Base-by-base conservation (phyloP, 176 grass and related monocot genomes). In the Olyra latifolia region DNA sequence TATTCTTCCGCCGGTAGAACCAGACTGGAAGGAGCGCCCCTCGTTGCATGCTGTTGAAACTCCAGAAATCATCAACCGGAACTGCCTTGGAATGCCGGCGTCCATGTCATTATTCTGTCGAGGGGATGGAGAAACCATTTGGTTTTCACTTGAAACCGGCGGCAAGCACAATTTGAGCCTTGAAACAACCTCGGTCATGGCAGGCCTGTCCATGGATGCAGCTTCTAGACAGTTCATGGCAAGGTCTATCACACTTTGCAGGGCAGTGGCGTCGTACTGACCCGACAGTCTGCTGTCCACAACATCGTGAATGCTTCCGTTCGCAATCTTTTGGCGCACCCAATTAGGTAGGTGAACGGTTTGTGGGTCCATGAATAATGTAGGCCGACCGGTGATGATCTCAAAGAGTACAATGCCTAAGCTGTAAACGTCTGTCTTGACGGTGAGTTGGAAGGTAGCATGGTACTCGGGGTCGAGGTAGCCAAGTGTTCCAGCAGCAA, bases 401-500 rank as follows among this genome's bases (percentile, higher is more conserved):
- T 80, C 78, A 23, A 80, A 32, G 0, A 80, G 10, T 1, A 80
- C 65, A 8, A 70, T 70, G 10, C 65, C 78, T 0, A 80, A 70
- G 16, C 78, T 70, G 19, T 80, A 80, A 57, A 80, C 78, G 1
- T 80, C 78, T 59, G 65, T 20, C 53, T 70, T 80, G 17, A 57
- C 11, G 29, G 65, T 80, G 52, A 80, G 52, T 4, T 80, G 78
- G 65, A 58, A 70, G 7, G 78, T 58, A 58, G 78, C 39, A 70
- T 80, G 50, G 52, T 82, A 82, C 29, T 82, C 55, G 0, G 80
- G 68, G 44, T 82, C 80, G 0, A 82, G 42, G 80, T 82, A 82
- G 43, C 80, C 80, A 39, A 62, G 67, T 9, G 68, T 72, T n/a
- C 80, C 80, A 8, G 80, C 80, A 24, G 68, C 80, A 62, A 72